Evolutionary conservation across 2,329 filamentous ascomycete species (phyloP), one percentile per base, ranked within the genome.

Genomic region (Chrysoporthe deuterocubensis): DNA sequence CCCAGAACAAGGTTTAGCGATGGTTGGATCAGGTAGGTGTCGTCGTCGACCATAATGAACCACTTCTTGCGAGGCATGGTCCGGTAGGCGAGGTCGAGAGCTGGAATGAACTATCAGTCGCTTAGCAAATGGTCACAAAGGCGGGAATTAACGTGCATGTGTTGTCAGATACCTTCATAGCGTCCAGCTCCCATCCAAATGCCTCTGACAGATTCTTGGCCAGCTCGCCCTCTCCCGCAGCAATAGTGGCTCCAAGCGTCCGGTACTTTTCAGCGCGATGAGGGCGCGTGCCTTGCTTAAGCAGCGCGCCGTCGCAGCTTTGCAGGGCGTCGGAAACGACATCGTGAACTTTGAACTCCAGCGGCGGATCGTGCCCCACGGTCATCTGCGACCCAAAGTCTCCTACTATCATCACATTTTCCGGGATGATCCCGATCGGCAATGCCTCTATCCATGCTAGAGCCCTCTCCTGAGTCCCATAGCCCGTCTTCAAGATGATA

Each of bases 31-130:
- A 88, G 74, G 73, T 83, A 87, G 0, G 84, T 87, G 73, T 88
- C 85, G 74, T 88, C 86, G 74, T 88, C 85, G 13, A 86, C 74
- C 69, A 88, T 82, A 70, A 87, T 74, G 72, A 87, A 88, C 86
- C 86, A 88, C 73, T 86, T 85, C 76, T 86, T 87, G 69, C 78
- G 74, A 0, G 85, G 85, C 73, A 86, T 78, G 14, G 77, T 78
- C 50, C 79, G 75, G 76, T 83, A 85, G n/a, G 83, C 78, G 71
- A 85, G 80, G 71, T 87, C 83, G 72, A 88, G 81, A 60, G 84
- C 82, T 54, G 84, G 81, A 62, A 87, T 81, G 73, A 87, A 87
- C 85, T 87, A 66, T 2, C 67, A 52, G 5, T 13, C n/a, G 5
- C 46, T 44, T 52, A 64, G 54, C 34, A 32, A 16, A 18, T 2